Base-by-base conservation (phyloP, 345 rosid genomes). In the Moringa oleifera region DNA sequence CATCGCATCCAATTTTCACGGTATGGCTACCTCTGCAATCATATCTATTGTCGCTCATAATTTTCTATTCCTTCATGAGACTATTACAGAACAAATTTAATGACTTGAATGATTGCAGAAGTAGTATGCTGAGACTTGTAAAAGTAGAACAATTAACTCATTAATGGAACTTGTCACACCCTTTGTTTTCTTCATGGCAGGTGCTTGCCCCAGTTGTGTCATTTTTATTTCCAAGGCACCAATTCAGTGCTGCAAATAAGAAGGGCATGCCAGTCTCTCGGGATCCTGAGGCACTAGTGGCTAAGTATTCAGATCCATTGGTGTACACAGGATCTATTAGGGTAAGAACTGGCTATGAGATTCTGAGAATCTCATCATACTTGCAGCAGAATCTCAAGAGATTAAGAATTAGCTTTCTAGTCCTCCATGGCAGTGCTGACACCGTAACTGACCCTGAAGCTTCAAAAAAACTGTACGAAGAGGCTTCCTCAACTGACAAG, bases 261-360 rank as follows among this genome's bases (percentile, higher is more conserved):
- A 82, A 77, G 74, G 95, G 97, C 31, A 77, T 68, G 78, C 91
- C 86, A 0, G 99, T 94, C 62, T 86, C 91, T n/a, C 83, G 96
- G 41, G 97, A 94, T 64, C 93, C 95, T 17, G 79, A 65, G 64
- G 99, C 97, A 11, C 82, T 94, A 1, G 19, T 79, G 53, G 86
- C 89, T 19, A 94, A 94, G 72, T 94, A 90, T 63, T 85, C 97
- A 0, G 97, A 94, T 59, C 99, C 97, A 2, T 74, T 94, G 64
- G 96, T 90, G 25, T 87, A 86, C 65, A 94, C 97, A 0, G 97
- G 97, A 59, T 81, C 87, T 57, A 83, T 94, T 65, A 66, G 97
- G 23, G 89, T 87, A 18, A 80, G 84, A 59, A 94, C 99, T 6
- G 99, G 96, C 6, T 87, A 90, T n/a, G 99, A 90, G 78, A 90